Evolutionary conservation across 1,139 yeast genomes (phyloP).

Genomic region (Pichia sp.): DNA sequence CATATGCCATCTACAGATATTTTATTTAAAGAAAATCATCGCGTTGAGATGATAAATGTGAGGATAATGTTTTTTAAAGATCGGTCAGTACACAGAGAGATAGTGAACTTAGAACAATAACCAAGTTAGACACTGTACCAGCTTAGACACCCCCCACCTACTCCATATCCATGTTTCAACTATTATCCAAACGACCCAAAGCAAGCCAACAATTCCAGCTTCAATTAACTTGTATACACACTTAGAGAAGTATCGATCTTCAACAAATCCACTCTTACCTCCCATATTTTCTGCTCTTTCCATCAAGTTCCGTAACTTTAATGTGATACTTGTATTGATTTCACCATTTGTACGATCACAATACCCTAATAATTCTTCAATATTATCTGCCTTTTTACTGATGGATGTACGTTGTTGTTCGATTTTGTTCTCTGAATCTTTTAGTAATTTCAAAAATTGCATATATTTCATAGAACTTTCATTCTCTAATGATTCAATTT

Average conservation of each 20-base stretch:
- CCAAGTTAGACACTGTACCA: neutral
- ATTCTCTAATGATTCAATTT: conserved; percentile 15
- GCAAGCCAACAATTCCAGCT: conserved; percentile 48
- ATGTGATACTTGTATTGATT: conserved; percentile 70
- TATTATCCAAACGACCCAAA: conserved; percentile 67
- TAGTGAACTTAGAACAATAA: neutral
- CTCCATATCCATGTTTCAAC: conserved; percentile 49
- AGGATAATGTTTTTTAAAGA: too few relatives aligned
- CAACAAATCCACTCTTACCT: conserved; percentile 1
- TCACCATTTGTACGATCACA: conserved; percentile 78
- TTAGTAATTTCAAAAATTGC: conserved; percentile 15
- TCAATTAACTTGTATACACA: conserved; percentile 42
- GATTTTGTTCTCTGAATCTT: conserved; percentile 18
- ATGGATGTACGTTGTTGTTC: conserved; percentile 19
- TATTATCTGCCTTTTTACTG: conserved; percentile 24
- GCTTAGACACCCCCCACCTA: conserved; percentile 23
- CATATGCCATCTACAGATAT: too few relatives aligned
- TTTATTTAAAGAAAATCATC: too few relatives aligned
- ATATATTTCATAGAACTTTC: conserved; percentile 14
- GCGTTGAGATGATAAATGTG: too few relatives aligned
- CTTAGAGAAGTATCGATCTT: conserved; percentile 25
- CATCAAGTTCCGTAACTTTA: conserved; percentile 63
- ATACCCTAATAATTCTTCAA: conserved; percentile 60
- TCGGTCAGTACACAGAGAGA: too few relatives aligned
- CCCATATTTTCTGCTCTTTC: conserved; percentile 56